These are phyloP conservation scores for Spinacia oleracea DNA, from an alignment of 179 eudicot species.

Conservation along the genomic window DNA sequence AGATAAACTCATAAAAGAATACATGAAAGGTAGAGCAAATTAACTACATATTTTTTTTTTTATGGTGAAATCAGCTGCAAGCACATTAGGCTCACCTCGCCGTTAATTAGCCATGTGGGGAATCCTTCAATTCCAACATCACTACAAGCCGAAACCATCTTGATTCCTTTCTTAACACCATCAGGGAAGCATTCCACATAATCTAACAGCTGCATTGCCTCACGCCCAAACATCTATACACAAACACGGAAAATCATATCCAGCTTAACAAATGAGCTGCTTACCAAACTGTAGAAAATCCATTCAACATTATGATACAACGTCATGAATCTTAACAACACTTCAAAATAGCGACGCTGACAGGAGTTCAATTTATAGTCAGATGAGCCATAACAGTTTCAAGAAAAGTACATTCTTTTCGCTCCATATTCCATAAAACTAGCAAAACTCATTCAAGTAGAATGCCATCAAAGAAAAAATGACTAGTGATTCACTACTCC, in stretches of 20 bases:
- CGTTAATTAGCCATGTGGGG: slow-evolving; percentile 92
- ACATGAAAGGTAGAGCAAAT: neutral
- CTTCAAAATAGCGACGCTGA: neutral
- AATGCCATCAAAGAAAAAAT: too few species aligned
- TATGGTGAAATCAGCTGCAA: neutral
- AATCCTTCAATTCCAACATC: slow-evolving; percentile 76
- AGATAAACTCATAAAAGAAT: too few species aligned
- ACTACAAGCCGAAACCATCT: slow-evolving; percentile 61
- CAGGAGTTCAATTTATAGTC: neutral
- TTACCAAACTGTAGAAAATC: neutral
- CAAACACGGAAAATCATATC: neutral
- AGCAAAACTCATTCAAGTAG: neutral
- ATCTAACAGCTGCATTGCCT: slow-evolving; percentile 77
- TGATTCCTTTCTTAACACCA: slow-evolving; percentile 68
- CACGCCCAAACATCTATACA: slow-evolving; percentile 80
- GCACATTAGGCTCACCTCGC: slow-evolving; percentile 55
- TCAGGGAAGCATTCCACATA: slow-evolving; percentile 94
- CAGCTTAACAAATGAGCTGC: neutral
- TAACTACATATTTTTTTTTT: neutral
- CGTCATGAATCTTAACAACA: neutral
- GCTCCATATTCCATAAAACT: neutral
- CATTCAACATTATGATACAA: neutral
- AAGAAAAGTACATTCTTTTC: neutral
- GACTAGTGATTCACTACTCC: neutral
- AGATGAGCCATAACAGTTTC: neutral